A percentile compares a stretch with the other conserved stretches of the same genome.
Evolutionary conservation across 768 basidiomycete species (phyloP).

Genomic region (Gymnopilus dilepis): DNA sequence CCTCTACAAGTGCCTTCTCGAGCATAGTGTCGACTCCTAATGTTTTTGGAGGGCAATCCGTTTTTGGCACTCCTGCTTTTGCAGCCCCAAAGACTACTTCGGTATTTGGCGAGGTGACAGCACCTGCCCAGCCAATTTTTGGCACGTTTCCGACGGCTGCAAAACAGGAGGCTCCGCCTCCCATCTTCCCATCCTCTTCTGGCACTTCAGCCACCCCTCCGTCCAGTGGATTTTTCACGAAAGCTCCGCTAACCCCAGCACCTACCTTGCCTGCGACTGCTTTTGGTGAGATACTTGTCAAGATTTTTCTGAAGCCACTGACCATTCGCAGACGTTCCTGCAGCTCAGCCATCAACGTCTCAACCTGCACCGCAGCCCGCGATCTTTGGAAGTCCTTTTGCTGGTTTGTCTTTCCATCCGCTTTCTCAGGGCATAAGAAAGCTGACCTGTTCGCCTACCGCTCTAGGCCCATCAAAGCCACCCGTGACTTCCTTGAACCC

Average conservation of each 20-base stretch:
- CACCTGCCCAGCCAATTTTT: conserved; percentile 11
- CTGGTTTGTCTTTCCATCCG: neutral
- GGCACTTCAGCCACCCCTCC: neutral
- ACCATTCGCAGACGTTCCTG: neutral
- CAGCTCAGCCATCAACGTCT: conserved; percentile 4
- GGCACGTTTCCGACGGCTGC: conserved; percentile 12
- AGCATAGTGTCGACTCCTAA: conserved; percentile 42
- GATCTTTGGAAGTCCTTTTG: conserved; percentile 13
- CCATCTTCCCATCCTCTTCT: conserved; percentile 4
- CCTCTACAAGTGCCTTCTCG: conserved; percentile 44
- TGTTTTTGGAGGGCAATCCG: conserved; percentile 38
- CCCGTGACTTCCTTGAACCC: conserved; percentile 24
- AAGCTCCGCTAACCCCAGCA: neutral
- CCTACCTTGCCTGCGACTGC: conserved; percentile 5
- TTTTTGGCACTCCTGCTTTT: conserved; percentile 28
- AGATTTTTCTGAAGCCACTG: too few species aligned
- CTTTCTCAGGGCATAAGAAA: neutral
- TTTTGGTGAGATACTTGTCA: conserved; percentile 8
- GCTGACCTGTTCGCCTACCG: neutral
- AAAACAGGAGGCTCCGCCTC: conserved; percentile 4
- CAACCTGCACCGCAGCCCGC: conserved; percentile 9
- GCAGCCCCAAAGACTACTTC: conserved; percentile 26
- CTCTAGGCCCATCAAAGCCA: conserved; percentile 17
- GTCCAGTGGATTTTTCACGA: neutral
- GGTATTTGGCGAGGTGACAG: conserved; percentile 16